Evolutionary conservation across 495 filamentous ascomycete genomes (phyloP).

Genomic region (Talaromyces adpressus): DNA sequence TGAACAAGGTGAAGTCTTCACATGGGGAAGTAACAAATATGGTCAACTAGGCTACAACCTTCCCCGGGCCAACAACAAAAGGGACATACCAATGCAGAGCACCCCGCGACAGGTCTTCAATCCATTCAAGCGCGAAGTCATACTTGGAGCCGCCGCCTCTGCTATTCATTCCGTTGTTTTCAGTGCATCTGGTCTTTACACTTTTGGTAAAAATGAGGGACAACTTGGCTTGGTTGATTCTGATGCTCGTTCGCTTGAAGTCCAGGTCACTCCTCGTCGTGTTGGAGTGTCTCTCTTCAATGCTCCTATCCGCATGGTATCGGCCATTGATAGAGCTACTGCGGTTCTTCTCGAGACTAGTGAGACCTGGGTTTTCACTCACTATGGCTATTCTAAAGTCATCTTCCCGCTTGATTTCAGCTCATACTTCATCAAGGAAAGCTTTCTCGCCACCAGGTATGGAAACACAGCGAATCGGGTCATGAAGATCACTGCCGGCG

Average conservation of each 20-base stretch:
- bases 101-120: slow-evolving; percentile 87
- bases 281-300: slow-evolving; percentile 84
- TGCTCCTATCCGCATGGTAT: slow-evolving; percentile 66
- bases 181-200: slow-evolving; percentile 74
- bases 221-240: slow-evolving; percentile 93
- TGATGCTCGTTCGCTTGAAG: slow-evolving; percentile 80
- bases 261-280: slow-evolving; percentile 73
- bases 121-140: slow-evolving; percentile 73
- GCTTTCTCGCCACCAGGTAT: slow-evolving; percentile 61
- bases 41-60: slow-evolving; percentile 82
- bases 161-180: slow-evolving; percentile 86
- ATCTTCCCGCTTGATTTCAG: slow-evolving; percentile 71
- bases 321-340: slow-evolving; percentile 88
- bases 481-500: slow-evolving; percentile 69
- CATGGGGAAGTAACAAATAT: slow-evolving; percentile 85
- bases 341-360: slow-evolving; percentile 77
- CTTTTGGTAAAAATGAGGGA: slow-evolving; percentile 93
- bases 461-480: slow-evolving; percentile 58
- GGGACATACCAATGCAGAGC: slow-evolving; percentile 74
- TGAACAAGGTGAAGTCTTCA: slow-evolving; percentile 74
- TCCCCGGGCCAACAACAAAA: slow-evolving; percentile 38
- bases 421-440: slow-evolving; percentile 58
- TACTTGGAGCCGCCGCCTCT: slow-evolving; percentile 84
- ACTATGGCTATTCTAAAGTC: slow-evolving; percentile 84
- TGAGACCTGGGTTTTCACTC: slow-evolving; percentile 87